Evolutionary conservation across 495 filamentous ascomycete species (phyloP).

Genomic region (Aspergillus cristatus): DNA sequence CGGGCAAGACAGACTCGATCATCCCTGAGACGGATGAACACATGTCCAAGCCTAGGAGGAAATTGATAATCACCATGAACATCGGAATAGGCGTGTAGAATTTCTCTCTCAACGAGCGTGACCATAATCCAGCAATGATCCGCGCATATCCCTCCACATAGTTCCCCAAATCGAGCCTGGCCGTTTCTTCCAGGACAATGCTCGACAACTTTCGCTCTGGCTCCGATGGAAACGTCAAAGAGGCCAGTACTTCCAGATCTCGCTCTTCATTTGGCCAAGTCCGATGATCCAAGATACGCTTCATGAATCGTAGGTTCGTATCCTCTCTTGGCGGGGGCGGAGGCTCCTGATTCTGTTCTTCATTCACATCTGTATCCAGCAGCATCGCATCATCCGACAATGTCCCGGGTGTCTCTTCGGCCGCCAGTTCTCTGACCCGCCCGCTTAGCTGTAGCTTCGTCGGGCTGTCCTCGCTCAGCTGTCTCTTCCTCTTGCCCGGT

Average conservation of each 20-base stretch:
- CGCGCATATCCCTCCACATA: constrained; percentile 45
- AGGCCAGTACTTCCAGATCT: constrained; percentile 45
- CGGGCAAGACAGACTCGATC: constrained; percentile 41
- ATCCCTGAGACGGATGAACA: constrained; percentile 34
- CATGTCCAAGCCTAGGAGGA: constrained; percentile 43
- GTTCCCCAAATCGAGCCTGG: constrained; percentile 29
- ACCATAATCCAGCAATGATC: constrained; percentile 51
- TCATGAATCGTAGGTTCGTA: constrained; percentile 36
- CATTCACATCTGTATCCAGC: background rate
- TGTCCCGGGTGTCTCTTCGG: constrained; percentile 15
- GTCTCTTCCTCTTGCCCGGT: constrained; percentile 55
- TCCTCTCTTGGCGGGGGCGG: constrained; percentile 1
- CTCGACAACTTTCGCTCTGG: constrained; percentile 45
- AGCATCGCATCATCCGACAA: constrained; percentile 10
- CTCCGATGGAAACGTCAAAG: constrained; percentile 46
- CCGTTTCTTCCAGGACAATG: constrained; percentile 45
- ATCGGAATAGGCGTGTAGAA: constrained; percentile 50
- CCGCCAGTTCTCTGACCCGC: constrained; percentile 22
- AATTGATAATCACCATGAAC: constrained; percentile 46
- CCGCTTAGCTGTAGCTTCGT: constrained; percentile 41
- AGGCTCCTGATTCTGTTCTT: background rate
- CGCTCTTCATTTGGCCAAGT: constrained; percentile 35
- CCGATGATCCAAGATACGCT: constrained; percentile 50
- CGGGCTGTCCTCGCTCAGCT: constrained; percentile 44
- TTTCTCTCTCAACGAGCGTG: constrained; percentile 49